These are phyloP conservation scores for Neonectria magnoliae DNA, from an alignment of 2,329 filamentous ascomycete species.

Conservation along the genomic window DNA sequence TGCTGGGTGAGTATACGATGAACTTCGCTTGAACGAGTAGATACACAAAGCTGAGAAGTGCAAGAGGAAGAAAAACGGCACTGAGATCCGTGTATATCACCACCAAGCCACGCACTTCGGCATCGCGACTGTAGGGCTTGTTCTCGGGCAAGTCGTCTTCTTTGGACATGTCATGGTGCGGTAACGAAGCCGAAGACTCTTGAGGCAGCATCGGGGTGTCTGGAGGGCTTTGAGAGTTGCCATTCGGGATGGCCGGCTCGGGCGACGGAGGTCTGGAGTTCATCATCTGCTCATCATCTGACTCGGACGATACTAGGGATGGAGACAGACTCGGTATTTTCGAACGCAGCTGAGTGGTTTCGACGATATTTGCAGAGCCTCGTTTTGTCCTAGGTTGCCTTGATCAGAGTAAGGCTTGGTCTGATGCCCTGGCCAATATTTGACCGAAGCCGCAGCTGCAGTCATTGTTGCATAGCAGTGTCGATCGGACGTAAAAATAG, in stretches of 20 bases:
- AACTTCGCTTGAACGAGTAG: too few species aligned
- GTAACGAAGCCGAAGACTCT: not conserved
- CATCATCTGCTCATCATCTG: not conserved
- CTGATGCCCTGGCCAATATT: too few species aligned
- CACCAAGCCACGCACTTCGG: not conserved
- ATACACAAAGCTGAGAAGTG: not conserved
- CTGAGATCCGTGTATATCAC: not conserved
- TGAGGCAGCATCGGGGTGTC: not conserved
- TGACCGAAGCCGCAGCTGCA: too few species aligned
- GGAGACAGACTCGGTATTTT: not conserved
- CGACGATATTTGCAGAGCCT: not conserved
- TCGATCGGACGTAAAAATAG: too few species aligned
- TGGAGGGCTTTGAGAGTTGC: not conserved
- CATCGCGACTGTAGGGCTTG: not conserved
- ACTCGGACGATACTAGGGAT: not conserved
- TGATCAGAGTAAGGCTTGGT: too few species aligned
- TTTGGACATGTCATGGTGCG: not conserved
- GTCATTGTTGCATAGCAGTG: too few species aligned
- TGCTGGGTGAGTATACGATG: too few species aligned
- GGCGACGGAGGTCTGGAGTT: not conserved
- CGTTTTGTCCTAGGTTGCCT: not conserved
- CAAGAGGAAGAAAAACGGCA: not conserved
- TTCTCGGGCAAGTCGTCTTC: not conserved
- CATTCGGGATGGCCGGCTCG: too few species aligned
- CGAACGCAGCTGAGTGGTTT: not conserved